Conservation (phyloP, 2,329 filamentous ascomycete genomes). For the Colletotrichum neosansevieriae region DNA sequence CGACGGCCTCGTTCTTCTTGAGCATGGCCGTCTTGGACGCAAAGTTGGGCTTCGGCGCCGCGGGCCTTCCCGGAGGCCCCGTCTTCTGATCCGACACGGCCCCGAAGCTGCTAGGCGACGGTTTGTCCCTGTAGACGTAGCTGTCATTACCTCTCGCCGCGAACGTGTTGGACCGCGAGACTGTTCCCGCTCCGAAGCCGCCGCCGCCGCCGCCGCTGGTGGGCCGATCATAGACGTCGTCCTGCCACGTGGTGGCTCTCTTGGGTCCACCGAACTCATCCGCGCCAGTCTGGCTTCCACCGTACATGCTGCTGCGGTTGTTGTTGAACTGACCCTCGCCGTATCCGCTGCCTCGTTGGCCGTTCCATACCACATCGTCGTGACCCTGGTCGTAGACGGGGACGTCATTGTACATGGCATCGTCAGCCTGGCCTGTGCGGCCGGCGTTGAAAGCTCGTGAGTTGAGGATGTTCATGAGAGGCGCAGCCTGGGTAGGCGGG, state of each 20-base stretch:
- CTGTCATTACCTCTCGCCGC: conserved; percentile 60
- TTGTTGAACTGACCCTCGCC: conserved; percentile 69
- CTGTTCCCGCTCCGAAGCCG: conserved; percentile 46
- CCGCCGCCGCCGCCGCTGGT: conserved; percentile 48
- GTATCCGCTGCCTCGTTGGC: conserved; percentile 75
- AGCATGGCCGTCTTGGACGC: conserved; percentile 66
- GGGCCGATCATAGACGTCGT: conserved; percentile 78
- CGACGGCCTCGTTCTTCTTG: conserved; percentile 85
- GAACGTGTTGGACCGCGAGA: conserved; percentile 65
- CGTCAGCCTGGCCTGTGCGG: conserved; percentile 59
- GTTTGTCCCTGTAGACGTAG: conserved; percentile 66
- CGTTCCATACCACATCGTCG: conserved; percentile 88
- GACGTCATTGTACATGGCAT: conserved; percentile 91
- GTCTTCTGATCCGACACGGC: conserved; percentile 54
- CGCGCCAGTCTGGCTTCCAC: conserved; percentile 50
- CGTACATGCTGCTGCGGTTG: conserved; percentile 52
- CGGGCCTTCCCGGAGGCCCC: conserved; percentile 78
- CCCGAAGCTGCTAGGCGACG: conserved; percentile 21
- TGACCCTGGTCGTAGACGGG: conserved; percentile 88
- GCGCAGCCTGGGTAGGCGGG: conserved; percentile 84
- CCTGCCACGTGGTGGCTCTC: conserved; percentile 79
- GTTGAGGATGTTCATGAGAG: conserved; percentile 87
- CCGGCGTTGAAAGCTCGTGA: conserved; percentile 83
- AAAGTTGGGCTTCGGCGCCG: conserved; percentile 91
- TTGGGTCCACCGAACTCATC: conserved; percentile 68